Evolutionary conservation across 768 basidiomycete species (phyloP).

Genomic region (Boletus speciosus): DNA sequence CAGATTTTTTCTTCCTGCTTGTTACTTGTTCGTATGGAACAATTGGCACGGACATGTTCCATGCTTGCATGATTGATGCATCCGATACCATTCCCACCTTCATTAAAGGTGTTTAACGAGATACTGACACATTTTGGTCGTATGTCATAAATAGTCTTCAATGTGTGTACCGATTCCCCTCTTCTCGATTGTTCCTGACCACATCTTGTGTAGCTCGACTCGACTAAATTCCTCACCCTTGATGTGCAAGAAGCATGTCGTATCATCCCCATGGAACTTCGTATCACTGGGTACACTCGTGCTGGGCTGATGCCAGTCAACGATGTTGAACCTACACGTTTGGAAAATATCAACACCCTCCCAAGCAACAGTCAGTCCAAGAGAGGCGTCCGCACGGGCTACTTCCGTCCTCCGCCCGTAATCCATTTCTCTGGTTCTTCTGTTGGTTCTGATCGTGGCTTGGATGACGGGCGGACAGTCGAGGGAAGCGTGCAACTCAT

Average conservation of each 20-base stretch:
- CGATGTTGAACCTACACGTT: not conserved
- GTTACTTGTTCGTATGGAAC: not conserved
- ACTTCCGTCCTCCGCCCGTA: conserved; percentile 39
- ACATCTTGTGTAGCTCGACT: conserved; percentile 17
- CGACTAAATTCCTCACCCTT: conserved; percentile 30
- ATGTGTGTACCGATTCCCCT: conserved; percentile 8
- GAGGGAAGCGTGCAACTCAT: conserved; percentile 47
- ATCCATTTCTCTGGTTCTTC: conserved; percentile 50
- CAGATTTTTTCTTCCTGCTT: not conserved
- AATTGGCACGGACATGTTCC: not conserved
- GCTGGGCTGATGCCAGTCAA: conserved; percentile 21
- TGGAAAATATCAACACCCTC: conserved; percentile 17
- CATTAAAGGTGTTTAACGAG: not conserved
- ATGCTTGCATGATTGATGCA: not conserved
- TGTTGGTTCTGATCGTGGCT: conserved; percentile 35
- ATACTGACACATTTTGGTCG: not conserved
- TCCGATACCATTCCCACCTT: not conserved
- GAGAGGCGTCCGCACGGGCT: conserved; percentile 18
- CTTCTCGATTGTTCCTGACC: not conserved
- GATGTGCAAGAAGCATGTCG: conserved; percentile 43
- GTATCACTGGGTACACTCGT: conserved; percentile 36
- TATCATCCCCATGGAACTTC: conserved; percentile 53
- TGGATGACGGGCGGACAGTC: conserved; percentile 33
- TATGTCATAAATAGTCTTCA: conserved; percentile 18
- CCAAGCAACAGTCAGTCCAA: not conserved